Percentiles rank a stretch among this genome's conserved stretches.
Evolutionary conservation across 106 monocot genomes (phyloP).

Genomic region (Triglochin maritima): DNA sequence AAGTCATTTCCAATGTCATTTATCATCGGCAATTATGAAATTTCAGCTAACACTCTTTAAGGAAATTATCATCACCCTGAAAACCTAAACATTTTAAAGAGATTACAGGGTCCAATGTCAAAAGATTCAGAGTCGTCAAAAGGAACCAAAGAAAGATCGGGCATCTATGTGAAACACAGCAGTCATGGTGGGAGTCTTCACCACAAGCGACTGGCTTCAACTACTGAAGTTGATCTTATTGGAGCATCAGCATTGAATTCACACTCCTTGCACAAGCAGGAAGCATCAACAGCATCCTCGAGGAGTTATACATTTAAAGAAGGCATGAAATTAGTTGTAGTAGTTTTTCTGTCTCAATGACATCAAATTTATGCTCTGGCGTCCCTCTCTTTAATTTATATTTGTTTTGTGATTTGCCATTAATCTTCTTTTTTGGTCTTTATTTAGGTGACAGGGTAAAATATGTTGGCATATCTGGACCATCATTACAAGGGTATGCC

Average conservation of each 20-base stretch:
- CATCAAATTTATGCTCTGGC: background rate
- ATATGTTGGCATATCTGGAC: constrained; percentile 48
- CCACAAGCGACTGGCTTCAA: constrained; percentile 56
- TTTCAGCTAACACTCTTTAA: too few species aligned
- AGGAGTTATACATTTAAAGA: constrained; percentile 80
- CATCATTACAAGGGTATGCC: constrained; percentile 24
- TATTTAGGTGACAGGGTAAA: constrained; percentile 73
- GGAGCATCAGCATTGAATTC: constrained; percentile 50
- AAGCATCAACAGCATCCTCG: constrained; percentile 71
- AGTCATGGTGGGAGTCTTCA: constrained; percentile 26
- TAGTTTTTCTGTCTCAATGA: background rate
- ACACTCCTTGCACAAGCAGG: constrained; percentile 63
- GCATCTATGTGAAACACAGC: constrained; percentile 37
- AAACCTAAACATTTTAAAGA: too few species aligned
- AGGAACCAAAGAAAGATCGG: constrained; percentile 44
- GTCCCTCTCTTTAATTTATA: background rate
- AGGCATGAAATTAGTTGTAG: constrained; percentile 23
- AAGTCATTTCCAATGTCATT: too few species aligned
- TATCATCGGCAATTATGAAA: too few species aligned
- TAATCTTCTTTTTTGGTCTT: background rate
- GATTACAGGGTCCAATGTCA: constrained; percentile 23
- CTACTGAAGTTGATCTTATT: constrained; percentile 71
- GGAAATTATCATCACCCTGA: too few species aligned
- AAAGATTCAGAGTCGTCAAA: constrained; percentile 64
- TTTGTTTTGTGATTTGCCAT: background rate